Percentiles rank a stretch among this genome's conserved stretches.
Conservation (phyloP, 495 filamentous ascomycete species). For the Tuber umbilicatum region DNA sequence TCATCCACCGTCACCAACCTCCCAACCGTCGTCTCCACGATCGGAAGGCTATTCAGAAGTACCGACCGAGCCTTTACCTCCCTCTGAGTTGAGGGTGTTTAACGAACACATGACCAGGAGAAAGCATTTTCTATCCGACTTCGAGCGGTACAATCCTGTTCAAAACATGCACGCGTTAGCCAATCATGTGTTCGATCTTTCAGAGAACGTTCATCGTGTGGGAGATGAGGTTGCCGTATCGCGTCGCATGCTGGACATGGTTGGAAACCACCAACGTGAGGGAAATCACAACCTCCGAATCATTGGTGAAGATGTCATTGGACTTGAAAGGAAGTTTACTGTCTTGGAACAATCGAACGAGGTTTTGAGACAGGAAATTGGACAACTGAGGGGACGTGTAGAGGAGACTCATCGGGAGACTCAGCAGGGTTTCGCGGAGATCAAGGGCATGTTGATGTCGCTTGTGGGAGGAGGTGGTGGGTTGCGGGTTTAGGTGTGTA, state of each 20-base stretch:
- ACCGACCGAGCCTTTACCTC: constrained; percentile 31
- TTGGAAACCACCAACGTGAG: constrained; percentile 18
- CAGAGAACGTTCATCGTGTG: constrained; percentile 28
- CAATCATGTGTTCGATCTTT: constrained; percentile 38
- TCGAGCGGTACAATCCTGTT: constrained; percentile 36
- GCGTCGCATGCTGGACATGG: constrained; percentile 29
- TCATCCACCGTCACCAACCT: constrained; percentile 12
- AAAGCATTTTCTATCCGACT: constrained; percentile 37
- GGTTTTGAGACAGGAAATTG: constrained; percentile 22
- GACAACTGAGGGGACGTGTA: constrained; percentile 17
- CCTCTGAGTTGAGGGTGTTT: constrained; percentile 25
- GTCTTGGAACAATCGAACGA: constrained; percentile 22
- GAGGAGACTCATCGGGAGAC: constrained; percentile 29
- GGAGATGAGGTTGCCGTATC: constrained; percentile 26
- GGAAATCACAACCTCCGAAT: constrained; percentile 17
- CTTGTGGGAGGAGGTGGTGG: constrained; percentile 11
- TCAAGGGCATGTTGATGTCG: constrained; percentile 33
- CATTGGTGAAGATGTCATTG: constrained; percentile 27
- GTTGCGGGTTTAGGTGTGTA: constrained; percentile 32
- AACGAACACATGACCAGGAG: constrained; percentile 38
- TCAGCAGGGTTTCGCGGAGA: constrained; percentile 33
- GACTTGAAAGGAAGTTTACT: not conserved
- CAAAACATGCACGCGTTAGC: constrained; percentile 40
- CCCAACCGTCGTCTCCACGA: constrained; percentile 10
- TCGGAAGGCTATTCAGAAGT: constrained; percentile 29